These are phyloP conservation scores for Coprinopsis sp. DNA, from an alignment of 768 basidiomycete species.

Conservation along the genomic window DNA sequence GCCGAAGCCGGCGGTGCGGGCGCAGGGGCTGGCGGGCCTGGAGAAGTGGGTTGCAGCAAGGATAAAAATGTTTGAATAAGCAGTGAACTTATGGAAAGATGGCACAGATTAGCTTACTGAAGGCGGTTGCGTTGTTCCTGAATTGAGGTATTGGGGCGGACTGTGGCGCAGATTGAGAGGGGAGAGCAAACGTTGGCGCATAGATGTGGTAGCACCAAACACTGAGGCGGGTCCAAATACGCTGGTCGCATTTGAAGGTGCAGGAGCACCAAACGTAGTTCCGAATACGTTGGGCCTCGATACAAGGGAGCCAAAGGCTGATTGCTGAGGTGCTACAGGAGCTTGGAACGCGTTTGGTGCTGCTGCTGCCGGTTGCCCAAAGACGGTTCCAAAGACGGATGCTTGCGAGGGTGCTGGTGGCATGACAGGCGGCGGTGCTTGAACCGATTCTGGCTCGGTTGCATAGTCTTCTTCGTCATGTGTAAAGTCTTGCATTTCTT, in stretches of 20 bases:
- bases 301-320: constrained; percentile 14
- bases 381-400: not conserved
- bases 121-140: no score
- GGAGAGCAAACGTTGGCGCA: no score
- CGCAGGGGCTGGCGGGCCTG: no score
- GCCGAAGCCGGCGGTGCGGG: no score
- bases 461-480: not conserved
- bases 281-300: constrained; percentile 36
- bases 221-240: constrained; percentile 17
- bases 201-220: constrained; percentile 6
- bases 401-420: not conserved
- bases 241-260: constrained; percentile 18
- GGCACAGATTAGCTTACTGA: no score
- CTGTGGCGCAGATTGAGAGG: no score
- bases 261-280: constrained; percentile 27
- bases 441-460: not conserved
- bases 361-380: constrained; percentile 1
- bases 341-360: constrained; percentile 9
- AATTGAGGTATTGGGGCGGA: no score
- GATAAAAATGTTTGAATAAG: no score
- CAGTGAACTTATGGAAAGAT: no score
- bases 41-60: no score
- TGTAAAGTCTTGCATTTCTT: constrained; percentile 12
- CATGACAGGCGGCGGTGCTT: not conserved
- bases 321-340: constrained; percentile 3